Percentiles rank a stretch among this genome's conserved stretches.
Evolutionary conservation across 2,329 filamentous ascomycete species (phyloP).

Genomic region (Scedosporium boydii): DNA sequence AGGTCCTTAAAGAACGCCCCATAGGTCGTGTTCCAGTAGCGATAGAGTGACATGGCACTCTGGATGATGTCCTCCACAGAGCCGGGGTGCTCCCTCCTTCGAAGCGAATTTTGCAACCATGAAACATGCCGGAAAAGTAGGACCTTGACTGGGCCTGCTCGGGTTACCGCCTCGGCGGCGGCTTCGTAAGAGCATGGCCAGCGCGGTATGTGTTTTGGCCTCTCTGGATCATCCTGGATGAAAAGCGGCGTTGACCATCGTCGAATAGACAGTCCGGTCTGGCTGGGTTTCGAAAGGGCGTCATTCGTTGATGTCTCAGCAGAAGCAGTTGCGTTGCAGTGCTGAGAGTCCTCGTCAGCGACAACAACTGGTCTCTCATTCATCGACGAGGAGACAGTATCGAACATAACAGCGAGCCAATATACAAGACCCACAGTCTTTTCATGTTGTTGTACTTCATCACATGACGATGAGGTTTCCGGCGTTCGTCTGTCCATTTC

Average conservation of each 20-base stretch:
- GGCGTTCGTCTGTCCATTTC: too few species aligned
- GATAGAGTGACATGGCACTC: constrained; percentile 37
- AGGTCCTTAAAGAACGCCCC: constrained; percentile 42
- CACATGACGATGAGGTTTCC: neutral
- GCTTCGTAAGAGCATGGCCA: constrained; percentile 48
- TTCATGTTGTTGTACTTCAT: constrained; percentile 14
- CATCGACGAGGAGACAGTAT: constrained; percentile 46
- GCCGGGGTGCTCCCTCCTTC: constrained; percentile 24
- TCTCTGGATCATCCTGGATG: constrained; percentile 21
- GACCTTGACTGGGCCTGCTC: constrained; percentile 49
- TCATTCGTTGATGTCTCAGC: constrained; percentile 13
- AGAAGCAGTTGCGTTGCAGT: constrained; percentile 17
- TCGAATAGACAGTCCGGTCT: constrained; percentile 12
- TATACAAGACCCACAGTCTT: constrained; percentile 43
- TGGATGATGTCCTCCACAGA: constrained; percentile 38
- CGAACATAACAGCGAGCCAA: constrained; percentile 51
- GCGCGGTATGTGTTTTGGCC: constrained; percentile 14
- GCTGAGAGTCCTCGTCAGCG: constrained; percentile 29
- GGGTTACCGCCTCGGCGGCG: constrained; percentile 37
- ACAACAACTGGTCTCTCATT: constrained; percentile 27
- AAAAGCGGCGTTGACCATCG: constrained; percentile 25
- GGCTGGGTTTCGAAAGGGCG: neutral
- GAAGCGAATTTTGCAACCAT: constrained; percentile 42
- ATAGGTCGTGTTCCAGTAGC: constrained; percentile 45
- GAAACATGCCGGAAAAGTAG: constrained; percentile 47